Base-by-base conservation (phyloP, 208 protist species). In the Acanthamoeba divionensis region DNA sequence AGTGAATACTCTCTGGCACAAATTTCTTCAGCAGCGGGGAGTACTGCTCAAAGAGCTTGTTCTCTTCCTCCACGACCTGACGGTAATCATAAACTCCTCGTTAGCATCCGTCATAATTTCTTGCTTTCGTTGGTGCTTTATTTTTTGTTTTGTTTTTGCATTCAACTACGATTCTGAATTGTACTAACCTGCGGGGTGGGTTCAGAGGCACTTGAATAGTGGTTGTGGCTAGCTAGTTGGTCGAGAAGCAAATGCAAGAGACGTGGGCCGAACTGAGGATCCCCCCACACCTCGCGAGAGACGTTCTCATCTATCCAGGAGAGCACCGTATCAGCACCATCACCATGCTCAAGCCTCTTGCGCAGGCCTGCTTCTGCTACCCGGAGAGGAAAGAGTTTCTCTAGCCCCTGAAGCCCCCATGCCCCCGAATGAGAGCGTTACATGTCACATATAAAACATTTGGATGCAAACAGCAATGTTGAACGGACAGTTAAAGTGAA, bases 21-120 rank as follows among this genome's bases (percentile, higher is more conserved):
- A 75, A 75, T 47, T 75, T 41, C 66, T 75, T 38, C 31, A 75
- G 31, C 5, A 75, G 31, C 13, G 66, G 66, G n/a, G 66, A 36
- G 31, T 75, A 75, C 66, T 75, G 66, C 66, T 75, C 66, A 44
- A 75, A 75, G 18, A 75, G 36, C 66, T 75, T 75, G 66, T 36
- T 75, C 66, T 75, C 66, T n/a, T 75, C 66, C 36, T 38, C 66
- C 6, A 21, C 66, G 6, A 75, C 60, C 9, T 6, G n/a, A 36
- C 31, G 66, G 29, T 7, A 15, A 44, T 15, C 15, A 29, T 13
- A 29, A n/a, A 7, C 10, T 71, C 45, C 15, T 29, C 21, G 52
- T 57, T 21, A 57, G 52, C 60, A n/a, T n/a, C n/a, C n/a, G n/a
- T n/a, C n/a, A n/a, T n/a, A n/a, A n/a, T n/a, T n/a, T n/a, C n/a